These are phyloP conservation scores for Hanseniaspora hatyaiensis DNA, from an alignment of 805 yeast species.

Conservation along the genomic window DNA sequence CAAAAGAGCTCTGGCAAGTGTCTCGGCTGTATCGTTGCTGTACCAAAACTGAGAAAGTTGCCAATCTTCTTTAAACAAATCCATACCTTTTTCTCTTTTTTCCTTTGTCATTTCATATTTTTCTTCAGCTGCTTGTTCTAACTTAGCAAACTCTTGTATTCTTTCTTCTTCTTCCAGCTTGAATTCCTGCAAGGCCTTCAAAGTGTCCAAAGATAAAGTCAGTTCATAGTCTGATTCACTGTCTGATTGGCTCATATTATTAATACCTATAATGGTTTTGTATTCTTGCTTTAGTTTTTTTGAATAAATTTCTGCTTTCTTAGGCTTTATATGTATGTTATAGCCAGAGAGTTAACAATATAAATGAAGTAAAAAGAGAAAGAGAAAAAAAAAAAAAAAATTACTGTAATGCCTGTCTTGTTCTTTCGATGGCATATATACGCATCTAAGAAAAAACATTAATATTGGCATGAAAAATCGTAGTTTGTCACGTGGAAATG, in stretches of 20 bases:
- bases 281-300: not conserved
- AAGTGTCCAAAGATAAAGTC: slow-evolving; percentile 37
- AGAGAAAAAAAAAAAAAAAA: not conserved
- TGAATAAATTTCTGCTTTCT: not conserved
- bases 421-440: no score
- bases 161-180: slow-evolving; percentile 50
- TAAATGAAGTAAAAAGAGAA: not conserved
- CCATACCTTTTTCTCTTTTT: slow-evolving; percentile 42
- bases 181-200: slow-evolving; percentile 53
- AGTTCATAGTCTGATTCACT: slow-evolving; percentile 21
- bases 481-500: no score
- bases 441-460: no score
- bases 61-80: slow-evolving; percentile 82
- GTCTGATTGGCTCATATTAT: slow-evolving; percentile 21
- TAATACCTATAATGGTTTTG: not conserved
- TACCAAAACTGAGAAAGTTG: slow-evolving; percentile 91
- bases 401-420: no score
- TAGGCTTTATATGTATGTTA: not conserved
- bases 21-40: slow-evolving; percentile 57
- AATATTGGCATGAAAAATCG: no score
- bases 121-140: slow-evolving; percentile 49
- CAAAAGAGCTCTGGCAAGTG: slow-evolving; percentile 56
- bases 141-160: slow-evolving; percentile 42
- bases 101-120: slow-evolving; percentile 26
- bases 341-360: no score